Evolutionary conservation across 164 flowering plant species (phyloP), one percentile per base, ranked within the genome.

Genomic region (Umbellularia californica): DNA sequence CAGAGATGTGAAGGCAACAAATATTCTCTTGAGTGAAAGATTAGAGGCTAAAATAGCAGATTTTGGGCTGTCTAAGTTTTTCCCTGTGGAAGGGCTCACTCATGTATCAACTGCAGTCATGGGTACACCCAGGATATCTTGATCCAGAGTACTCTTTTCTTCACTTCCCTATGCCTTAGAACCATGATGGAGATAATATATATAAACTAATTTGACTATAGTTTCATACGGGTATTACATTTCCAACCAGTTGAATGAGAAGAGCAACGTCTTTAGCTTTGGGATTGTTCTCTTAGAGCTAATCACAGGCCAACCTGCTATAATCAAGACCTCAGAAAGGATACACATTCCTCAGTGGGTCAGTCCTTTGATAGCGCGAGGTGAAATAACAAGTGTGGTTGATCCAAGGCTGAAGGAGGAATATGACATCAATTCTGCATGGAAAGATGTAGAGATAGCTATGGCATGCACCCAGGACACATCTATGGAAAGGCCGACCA

Each of bases 91-190:
- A 50, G 77, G 52, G 23, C 28, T 50, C 35, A 70, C 80, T 65
- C 81, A 82, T 69, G 70, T 82, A 1, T 73, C 84, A 0, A 83
- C 90, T 3, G 30, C 13, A 20, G 77, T 82, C 23, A 80, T 74
- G 41, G 90, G 94, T 24, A 86, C 88, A n/a, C 84, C 84, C 78
- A 2, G 90, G 92, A 0, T 87, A 87, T 58, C 79, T 88, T 69
- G 90, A 85, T 70, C 94, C 90, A 11, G 89, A 86, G 90, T 90
- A 82, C 76, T 88, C 77, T 24, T 67, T 15, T 30, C 17, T 41
- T 41, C 47, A 7, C 47, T 41, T 41, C 11, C 11, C 11, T 5
- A 41, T 41, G 47, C 47, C 47, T 41, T 41, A 4, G 47, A 7
- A 41, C 47, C 47, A 41, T 41, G 47, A 41, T 41, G 47, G 47